phyloP scores from a whole-genome alignment of 2,329 filamentous ascomycete species.

The Cercospora canescens region DNA sequence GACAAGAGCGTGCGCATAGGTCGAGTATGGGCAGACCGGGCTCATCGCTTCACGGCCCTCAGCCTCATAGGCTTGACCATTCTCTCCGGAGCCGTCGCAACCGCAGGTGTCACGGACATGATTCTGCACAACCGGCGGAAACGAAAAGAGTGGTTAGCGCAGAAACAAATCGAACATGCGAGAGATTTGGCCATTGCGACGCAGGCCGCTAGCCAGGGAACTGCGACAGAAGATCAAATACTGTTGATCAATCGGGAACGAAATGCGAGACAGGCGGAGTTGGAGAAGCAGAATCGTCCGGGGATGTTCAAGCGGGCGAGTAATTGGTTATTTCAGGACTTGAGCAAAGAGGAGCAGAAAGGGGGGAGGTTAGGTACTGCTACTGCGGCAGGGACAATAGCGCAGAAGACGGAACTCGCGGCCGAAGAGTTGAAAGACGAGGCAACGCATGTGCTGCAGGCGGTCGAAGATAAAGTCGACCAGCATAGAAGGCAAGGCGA shows the following conservation, averaged over 20 bases:
- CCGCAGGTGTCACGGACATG: slow-evolving; percentile 66
- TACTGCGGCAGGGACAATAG: slow-evolving; percentile 10
- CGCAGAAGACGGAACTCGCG: background rate
- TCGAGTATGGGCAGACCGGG: slow-evolving; percentile 59
- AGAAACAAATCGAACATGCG: slow-evolving; percentile 50
- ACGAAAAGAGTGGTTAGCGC: slow-evolving; percentile 60
- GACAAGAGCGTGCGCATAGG: slow-evolving; percentile 57
- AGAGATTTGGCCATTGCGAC: slow-evolving; percentile 47
- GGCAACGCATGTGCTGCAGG: slow-evolving; percentile 33
- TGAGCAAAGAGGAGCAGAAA: slow-evolving; percentile 39
- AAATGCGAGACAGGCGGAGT: slow-evolving; percentile 60
- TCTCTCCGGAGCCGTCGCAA: slow-evolving; percentile 60
- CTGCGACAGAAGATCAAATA: slow-evolving; percentile 52
- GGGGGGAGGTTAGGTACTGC: slow-evolving; percentile 36
- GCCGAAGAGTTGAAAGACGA: slow-evolving; percentile 10
- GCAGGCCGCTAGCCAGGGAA: slow-evolving; percentile 44
- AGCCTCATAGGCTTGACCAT: slow-evolving; percentile 63
- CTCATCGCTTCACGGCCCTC: slow-evolving; percentile 61
- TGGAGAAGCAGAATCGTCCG: slow-evolving; percentile 36
- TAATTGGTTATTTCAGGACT: slow-evolving; percentile 35
- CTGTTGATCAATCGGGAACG: slow-evolving; percentile 59
- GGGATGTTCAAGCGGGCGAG: slow-evolving; percentile 39
- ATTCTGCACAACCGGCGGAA: slow-evolving; percentile 67
- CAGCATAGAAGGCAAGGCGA: slow-evolving; percentile 30
- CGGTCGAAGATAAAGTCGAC: slow-evolving; percentile 36